Base-by-base conservation (phyloP, 2,329 filamentous ascomycete species). In the Colletotrichum musicola region DNA sequence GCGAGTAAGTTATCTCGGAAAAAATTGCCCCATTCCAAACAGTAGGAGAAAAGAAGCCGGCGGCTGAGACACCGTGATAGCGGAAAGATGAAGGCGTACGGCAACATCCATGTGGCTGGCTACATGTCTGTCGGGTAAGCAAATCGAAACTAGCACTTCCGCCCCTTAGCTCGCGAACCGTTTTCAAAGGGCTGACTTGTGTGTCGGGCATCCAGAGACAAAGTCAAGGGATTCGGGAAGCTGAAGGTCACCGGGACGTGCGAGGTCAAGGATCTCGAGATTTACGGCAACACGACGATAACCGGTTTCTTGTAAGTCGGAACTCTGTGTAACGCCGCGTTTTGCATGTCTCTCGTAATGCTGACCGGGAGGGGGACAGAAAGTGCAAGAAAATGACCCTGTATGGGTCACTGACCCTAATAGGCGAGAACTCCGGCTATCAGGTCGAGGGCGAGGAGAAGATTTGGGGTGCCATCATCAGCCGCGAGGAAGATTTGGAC, bases 191-290 rank as follows among this genome's bases (percentile, higher is more conserved):
- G 30, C 30, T 35, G 30, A 35, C 30, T 10, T 9, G 30, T 35
- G 30, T 35, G 30, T 35, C 30, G 30, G 30, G 55, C 6, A 16
- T 40, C 49, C 51, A 83, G 81, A 51, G 81, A 81, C 68, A 83
- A 82, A 68, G 80, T 85, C 71, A 83, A 83, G 57, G 80, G 83
- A 27, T 84, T 80, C 69, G 84, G 83, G 20, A 83, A 84, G 73
- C 76, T 86, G 44, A 83, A 76, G 58, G 72, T 85, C 25, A 75
- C 77, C 12, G 84, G 84, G 6, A 80, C 76, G 25, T 74, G 84
- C 6, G 79, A 85, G 46, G 82, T 79, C 12, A 74, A 77, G 4
- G 80, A 82, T 30, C 73, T 86, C 18, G 83, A 85, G 66, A 81
- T 86, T 13, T 86, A 83, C 73, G 84, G 84, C 7, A 82, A 82